Conservation (phyloP, 495 filamentous ascomycete genomes). For the Podospora fimiseda region DNA sequence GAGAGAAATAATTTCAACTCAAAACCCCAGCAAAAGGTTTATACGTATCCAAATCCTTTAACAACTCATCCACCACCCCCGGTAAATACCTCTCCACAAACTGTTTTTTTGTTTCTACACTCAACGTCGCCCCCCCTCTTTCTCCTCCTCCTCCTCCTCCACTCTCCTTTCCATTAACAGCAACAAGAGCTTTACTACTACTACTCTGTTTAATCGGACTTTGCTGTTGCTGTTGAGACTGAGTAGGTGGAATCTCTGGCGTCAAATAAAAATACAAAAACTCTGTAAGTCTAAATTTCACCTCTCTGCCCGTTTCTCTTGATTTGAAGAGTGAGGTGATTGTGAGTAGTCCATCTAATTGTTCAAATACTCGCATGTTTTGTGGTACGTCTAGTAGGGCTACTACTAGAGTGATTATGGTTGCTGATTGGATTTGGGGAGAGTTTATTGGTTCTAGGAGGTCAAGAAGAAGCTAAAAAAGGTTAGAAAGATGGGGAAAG, state of each 20-base stretch:
- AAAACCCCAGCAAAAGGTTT: slow-evolving; percentile 57
- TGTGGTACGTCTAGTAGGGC: slow-evolving; percentile 74
- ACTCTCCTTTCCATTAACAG: slow-evolving; percentile 23
- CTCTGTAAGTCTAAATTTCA: slow-evolving; percentile 88
- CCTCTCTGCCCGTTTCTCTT: slow-evolving; percentile 71
- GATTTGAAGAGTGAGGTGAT: slow-evolving; percentile 91
- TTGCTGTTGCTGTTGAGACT: slow-evolving; percentile 51
- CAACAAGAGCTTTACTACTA: slow-evolving; percentile 46
- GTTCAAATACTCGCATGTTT: slow-evolving; percentile 88
- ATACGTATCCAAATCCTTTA: slow-evolving; percentile 82
- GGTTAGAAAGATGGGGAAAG: neutral
- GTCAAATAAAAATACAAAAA: slow-evolving; percentile 98
- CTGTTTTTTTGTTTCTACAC: slow-evolving; percentile 82
- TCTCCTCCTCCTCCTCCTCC: slow-evolving; percentile 23
- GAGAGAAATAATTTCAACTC: slow-evolving; percentile 19
- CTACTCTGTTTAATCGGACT: slow-evolving; percentile 62
- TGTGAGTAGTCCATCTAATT: slow-evolving; percentile 84
- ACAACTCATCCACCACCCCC: slow-evolving; percentile 83
- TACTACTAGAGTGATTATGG: slow-evolving; percentile 82
- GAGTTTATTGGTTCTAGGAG: slow-evolving; percentile 90
- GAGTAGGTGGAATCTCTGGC: slow-evolving; percentile 67
- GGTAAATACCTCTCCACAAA: slow-evolving; percentile 69
- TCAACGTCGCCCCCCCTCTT: slow-evolving; percentile 46
- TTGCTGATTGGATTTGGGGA: slow-evolving; percentile 82
- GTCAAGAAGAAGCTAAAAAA: slow-evolving; percentile 70